phyloP scores from a whole-genome alignment of 176 grass and related monocot species.

The Rhynchospora breviuscula region DNA sequence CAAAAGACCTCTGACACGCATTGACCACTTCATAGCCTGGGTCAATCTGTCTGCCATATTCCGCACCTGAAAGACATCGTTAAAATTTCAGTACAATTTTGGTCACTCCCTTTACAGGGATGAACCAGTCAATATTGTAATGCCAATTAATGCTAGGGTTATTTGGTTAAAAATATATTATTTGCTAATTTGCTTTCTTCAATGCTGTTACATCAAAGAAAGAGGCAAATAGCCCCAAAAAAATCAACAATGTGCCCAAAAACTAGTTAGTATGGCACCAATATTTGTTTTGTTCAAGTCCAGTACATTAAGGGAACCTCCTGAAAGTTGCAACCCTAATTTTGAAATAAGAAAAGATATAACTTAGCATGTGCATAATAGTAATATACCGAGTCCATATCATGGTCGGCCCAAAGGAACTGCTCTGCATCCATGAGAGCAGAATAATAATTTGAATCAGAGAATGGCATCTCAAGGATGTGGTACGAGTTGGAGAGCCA shows the following conservation, averaged over 20 bases:
- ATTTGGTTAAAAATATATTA: neutral
- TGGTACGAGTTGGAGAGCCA: constrained; percentile 58
- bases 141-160: neutral
- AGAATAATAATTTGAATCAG: constrained; percentile 43
- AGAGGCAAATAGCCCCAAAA: neutral
- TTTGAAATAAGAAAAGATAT: neutral
- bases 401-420: constrained; percentile 86
- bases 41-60: constrained; percentile 52
- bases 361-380: constrained; percentile 6
- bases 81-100: neutral
- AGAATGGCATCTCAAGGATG: constrained; percentile 68
- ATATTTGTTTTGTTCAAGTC: constrained; percentile 15
- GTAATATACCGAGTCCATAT: constrained; percentile 74
- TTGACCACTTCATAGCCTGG: constrained; percentile 56
- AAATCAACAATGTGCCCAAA: neutral
- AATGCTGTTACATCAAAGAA: neutral
- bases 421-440: constrained; percentile 68
- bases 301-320: neutral
- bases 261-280: constrained; percentile 3
- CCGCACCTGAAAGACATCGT: constrained; percentile 50
- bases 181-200: neutral
- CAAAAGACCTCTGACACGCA: constrained; percentile 40
- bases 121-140: constrained; percentile 2
- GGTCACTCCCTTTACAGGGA: neutral
- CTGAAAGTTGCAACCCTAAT: neutral